Evolutionary conservation across 1,139 yeast species (phyloP).

Genomic region (Suhomyces bokatorum): DNA sequence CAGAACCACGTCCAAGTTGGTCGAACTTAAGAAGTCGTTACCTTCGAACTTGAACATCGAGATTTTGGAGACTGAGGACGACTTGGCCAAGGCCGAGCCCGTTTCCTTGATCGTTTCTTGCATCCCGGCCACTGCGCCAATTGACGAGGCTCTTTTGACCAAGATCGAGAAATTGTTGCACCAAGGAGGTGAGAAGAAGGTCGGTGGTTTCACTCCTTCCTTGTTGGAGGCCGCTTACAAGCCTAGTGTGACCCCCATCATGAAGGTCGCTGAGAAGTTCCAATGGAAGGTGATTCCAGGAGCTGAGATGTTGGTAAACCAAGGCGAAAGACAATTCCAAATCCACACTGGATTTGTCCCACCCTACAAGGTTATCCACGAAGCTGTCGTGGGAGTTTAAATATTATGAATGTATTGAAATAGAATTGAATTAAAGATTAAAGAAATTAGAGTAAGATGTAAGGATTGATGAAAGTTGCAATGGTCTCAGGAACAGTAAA

Average conservation of each 20-base stretch:
- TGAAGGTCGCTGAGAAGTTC: constrained; percentile 68
- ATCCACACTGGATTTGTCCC: constrained; percentile 73
- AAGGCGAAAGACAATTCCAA: constrained; percentile 85
- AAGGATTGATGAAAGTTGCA: too few relatives aligned
- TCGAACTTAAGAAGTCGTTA: constrained; percentile 59
- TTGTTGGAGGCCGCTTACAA: constrained; percentile 92
- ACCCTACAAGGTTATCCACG: constrained; percentile 59
- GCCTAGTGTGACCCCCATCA: constrained; percentile 81
- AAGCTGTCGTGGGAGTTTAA: constrained; percentile 46
- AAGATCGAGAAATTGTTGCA: constrained; percentile 51
- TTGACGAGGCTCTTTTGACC: constrained; percentile 53
- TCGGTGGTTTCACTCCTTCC: constrained; percentile 47
- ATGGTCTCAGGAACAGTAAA: too few relatives aligned
- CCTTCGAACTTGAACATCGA: constrained; percentile 61
- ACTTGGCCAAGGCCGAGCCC: constrained; percentile 41
- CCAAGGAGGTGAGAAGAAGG: constrained; percentile 31
- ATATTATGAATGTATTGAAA: not conserved
- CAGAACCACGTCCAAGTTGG: constrained; percentile 71
- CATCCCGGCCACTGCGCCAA: constrained; percentile 81
- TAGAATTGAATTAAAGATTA: too few relatives aligned
- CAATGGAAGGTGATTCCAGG: constrained; percentile 82
- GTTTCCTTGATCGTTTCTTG: constrained; percentile 77
- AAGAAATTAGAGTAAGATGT: too few relatives aligned
- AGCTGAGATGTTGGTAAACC: constrained; percentile 86
- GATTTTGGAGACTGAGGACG: constrained; percentile 53